Evolutionary conservation across 2,329 filamentous ascomycete species (phyloP).

Genomic region (Elsinoe necatrix): DNA sequence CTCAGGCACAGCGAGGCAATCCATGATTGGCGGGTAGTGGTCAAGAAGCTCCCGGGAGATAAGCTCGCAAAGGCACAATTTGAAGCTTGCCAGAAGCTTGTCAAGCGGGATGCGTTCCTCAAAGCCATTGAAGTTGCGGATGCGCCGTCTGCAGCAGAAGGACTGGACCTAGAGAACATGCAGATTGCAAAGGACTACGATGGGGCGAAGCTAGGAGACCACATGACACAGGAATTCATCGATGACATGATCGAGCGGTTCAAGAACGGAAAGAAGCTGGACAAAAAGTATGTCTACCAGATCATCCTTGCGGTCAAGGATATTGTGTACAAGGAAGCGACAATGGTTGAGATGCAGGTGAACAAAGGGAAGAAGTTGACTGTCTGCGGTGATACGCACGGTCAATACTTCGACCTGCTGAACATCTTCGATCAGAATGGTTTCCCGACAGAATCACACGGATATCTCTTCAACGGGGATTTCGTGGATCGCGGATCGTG

Average conservation of each 20-base stretch:
- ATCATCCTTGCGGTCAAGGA: conserved; percentile 87
- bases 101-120: conserved; percentile 85
- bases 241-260: conserved; percentile 96
- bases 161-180: conserved; percentile 80
- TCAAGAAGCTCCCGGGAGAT: conserved; percentile 77
- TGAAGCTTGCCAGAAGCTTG: conserved; percentile 88
- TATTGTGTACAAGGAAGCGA: conserved; percentile 83
- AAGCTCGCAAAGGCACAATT: conserved; percentile 86
- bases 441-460: conserved; percentile 72
- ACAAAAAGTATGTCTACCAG: conserved; percentile 95
- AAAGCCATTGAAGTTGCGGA: conserved; percentile 91
- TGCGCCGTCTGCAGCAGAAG: conserved; percentile 84
- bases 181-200: conserved; percentile 77
- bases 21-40: conserved; percentile 84
- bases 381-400: conserved; percentile 95
- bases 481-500: conserved; percentile 97
- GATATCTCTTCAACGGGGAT: conserved; percentile 96
- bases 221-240: conserved; percentile 95
- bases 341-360: conserved; percentile 90
- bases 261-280: conserved; percentile 90
- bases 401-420: conserved; percentile 94
- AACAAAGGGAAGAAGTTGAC: conserved; percentile 71
- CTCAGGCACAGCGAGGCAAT: conserved; percentile 80
- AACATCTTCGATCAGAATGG: conserved; percentile 93
- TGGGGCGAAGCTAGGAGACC: conserved; percentile 63